Base-by-base conservation (phyloP, 768 basidiomycete species). In the Antrodiella citrinella region DNA sequence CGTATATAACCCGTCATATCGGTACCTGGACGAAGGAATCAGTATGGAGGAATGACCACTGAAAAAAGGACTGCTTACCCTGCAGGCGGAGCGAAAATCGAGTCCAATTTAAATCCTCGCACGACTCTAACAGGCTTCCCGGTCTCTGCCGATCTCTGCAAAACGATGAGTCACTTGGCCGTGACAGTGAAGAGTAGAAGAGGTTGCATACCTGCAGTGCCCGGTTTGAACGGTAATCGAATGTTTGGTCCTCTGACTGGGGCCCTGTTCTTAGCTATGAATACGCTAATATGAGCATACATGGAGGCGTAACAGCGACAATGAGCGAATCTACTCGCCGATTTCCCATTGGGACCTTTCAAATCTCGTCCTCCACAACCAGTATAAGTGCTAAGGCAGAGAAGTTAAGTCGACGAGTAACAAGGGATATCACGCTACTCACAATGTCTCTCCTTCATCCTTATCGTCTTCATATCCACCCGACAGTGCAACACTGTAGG, bases 221-320 rank as follows among this genome's bases (percentile, higher is more conserved):
- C 52, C 71, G 79, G 62, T 94, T 94, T 58, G 76, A 77, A 7
- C 62, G 65, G 54, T 86, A 77, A 10, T 91, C 86, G 54, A 93
- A 94, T 1, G 72, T 74, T 63, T 95, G 92, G 62, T 94, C 81
- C 45, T 72, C 84, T 56, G 82, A 89, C 64, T 96, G 93, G 3
- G 83, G 84, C 7, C 86, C 93, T 0, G 92, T 94, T 12, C 93
- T 84, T 42, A 95, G 81, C 88, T 91, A 41, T n/a, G n/a, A n/a
- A n/a, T n/a, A n/a, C n/a, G n/a, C n/a, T n/a, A n/a, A n/a, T n/a
- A n/a, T n/a, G n/a, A n/a, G n/a, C n/a, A n/a, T n/a, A n/a, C n/a
- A n/a, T n/a, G n/a, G n/a, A n/a, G n/a, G n/a, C n/a, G n/a, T n/a
- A n/a, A n/a, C n/a, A n/a, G n/a, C n/a, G n/a, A n/a, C n/a, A n/a